Base-by-base conservation (phyloP, 257 asterid species). In the Jacaranda mimosifolia region DNA sequence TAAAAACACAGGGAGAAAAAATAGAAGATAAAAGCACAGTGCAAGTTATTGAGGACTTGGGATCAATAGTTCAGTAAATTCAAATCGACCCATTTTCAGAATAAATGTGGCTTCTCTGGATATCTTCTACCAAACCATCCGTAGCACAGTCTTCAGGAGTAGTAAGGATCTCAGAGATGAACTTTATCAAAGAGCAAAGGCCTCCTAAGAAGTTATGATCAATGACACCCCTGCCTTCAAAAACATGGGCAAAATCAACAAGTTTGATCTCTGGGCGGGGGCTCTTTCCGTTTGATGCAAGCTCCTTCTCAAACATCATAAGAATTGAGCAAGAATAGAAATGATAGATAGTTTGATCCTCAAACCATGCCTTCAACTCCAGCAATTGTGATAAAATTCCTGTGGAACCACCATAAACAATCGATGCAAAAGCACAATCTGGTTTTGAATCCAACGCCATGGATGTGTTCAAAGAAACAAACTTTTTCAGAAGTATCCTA, bases 201-300 rank as follows among this genome's bases (percentile, higher is more conserved):
- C 98, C 94, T 14, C 98, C 97, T 75, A 94, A 81, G 86, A 92
- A 94, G 81, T 94, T 94, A 70, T 94, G 98, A 71, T 92, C 98
- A 40, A 92, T 88, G 6, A 88, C 84, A 18, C 97, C 97, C 63
- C 45, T 74, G 4, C 96, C 96, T 77, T 88, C 96, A 14, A 48
- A 78, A 65, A 92, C 98, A 62, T 94, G 98, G 0, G 98, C 97
- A 81, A 94, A 94, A 83, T 94, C 98, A 63, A 94, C 86, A 10
- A 94, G 86, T 81, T 87, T 92, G 79, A 92, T 83, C 57, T 85
- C 90, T 43, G 97, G 87, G 43, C 84, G 66, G 0, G 97, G 89
- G 78, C 74, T 82, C 83, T 75, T 83, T 32, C 92, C 94, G 67
- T 77, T 74, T 52, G 66, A 58, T 0, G 86, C 88, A 7, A 77